Base-by-base conservation (phyloP, 2,329 filamentous ascomycete genomes). In the Pezicula neosporulosa region DNA sequence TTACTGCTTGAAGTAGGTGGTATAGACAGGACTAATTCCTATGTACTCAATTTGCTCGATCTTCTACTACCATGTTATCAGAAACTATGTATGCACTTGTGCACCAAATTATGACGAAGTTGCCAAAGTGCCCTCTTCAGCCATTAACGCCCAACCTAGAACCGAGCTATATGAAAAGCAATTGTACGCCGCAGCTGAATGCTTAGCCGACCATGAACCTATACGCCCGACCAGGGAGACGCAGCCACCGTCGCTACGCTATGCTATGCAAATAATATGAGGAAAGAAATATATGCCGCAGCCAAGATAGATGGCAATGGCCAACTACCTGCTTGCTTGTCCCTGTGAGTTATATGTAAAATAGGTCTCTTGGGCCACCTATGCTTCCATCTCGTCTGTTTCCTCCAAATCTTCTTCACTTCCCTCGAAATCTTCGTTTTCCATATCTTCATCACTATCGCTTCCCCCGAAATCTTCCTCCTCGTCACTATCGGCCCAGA, bases 401-500 rank as follows among this genome's bases (percentile, higher is more conserved):
- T 61, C 56, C 44, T 62, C 54, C 44, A 54, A 48, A 19, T 62
- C 59, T 42, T 61, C 57, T 9, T 44, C 42, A 16, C 42, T 44
- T 52, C 65, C 68, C 30, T 70, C 66, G 15, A 73, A 70, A 38
- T 78, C 76, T 18, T 76, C 73, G 43, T 82, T 80, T 15, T 81
- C 80, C 9, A 78, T 77, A 15, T 78, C 78, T 6, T 80, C 81
- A 19, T 84, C 78, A 50, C 80, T 82, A 59, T 90, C 87, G 61
- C 86, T 89, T 15, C 86, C 86, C 9, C 85, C 87, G 68, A 92
- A 91, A 59, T 92, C 87, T 48, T 88, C 82, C 59, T 90, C 87
- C 59, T 88, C 80, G 52, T 88, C 88, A 44, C 82, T 85, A 66
- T 89, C 87, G 33, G 81, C 83, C 87, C 90, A 94, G 66, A 95